A percentile compares a stretch with the other conserved stretches of the same genome.
Evolutionary conservation across 129 eudicot species (phyloP).

Genomic region (Escallonia herrerae): DNA sequence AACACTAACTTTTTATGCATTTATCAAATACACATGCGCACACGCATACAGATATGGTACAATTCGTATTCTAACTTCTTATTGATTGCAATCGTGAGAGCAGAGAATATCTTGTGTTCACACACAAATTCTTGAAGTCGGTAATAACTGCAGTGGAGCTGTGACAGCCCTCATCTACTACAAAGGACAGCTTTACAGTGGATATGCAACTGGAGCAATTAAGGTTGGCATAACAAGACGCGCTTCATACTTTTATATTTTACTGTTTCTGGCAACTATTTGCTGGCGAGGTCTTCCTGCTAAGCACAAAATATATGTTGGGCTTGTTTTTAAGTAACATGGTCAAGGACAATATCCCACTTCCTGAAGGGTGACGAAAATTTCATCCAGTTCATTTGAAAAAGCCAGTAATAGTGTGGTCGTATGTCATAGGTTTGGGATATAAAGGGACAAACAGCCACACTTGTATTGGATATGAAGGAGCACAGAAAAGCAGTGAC

Average conservation of each 20-base stretch:
- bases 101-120: slow-evolving; percentile 89
- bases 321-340: background rate
- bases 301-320: background rate
- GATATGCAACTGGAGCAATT: slow-evolving; percentile 73
- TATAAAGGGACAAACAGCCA: slow-evolving; percentile 58
- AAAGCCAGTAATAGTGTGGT: background rate
- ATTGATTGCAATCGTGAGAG: slow-evolving; percentile 16
- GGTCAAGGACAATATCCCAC: no score
- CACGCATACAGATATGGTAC: no score
- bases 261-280: background rate
- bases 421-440: slow-evolving; percentile 57
- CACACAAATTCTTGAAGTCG: slow-evolving; percentile 65
- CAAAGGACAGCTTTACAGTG: slow-evolving; percentile 62
- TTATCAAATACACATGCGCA: no score
- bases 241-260: background rate
- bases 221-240: slow-evolving; percentile 33
- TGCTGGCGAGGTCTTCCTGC: background rate
- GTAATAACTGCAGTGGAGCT: slow-evolving; percentile 51
- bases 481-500: slow-evolving; percentile 81
- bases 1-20: no score
- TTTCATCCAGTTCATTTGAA: no score
- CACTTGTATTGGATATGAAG: slow-evolving; percentile 47
- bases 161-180: slow-evolving; percentile 73
- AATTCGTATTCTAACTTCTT: no score
- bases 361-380: no score